These are phyloP conservation scores for Hymenoscyphus salicellus DNA, from an alignment of 2,329 filamentous ascomycete species.

Conservation along the genomic window DNA sequence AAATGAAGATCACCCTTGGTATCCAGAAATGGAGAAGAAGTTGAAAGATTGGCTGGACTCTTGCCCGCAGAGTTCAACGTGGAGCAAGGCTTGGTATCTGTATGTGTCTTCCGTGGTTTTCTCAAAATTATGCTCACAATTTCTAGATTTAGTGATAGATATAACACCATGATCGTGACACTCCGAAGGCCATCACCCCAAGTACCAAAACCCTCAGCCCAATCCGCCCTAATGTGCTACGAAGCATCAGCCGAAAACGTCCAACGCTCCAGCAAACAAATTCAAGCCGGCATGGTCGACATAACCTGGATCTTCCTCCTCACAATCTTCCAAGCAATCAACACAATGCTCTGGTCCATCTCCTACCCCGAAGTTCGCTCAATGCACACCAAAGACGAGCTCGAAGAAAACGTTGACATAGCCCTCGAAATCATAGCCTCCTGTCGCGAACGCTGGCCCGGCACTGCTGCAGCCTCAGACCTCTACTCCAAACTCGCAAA, in stretches of 20 bases:
- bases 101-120: background rate
- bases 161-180: slow-evolving; percentile 84
- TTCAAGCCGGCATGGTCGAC: slow-evolving; percentile 72
- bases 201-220: slow-evolving; percentile 75
- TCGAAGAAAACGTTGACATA: slow-evolving; percentile 69
- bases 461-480: slow-evolving; percentile 77
- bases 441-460: slow-evolving; percentile 87
- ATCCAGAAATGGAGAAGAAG: slow-evolving; percentile 72
- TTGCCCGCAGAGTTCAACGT: slow-evolving; percentile 65
- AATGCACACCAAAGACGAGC: slow-evolving; percentile 68
- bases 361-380: slow-evolving; percentile 82
- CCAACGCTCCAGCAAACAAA: slow-evolving; percentile 74
- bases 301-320: slow-evolving; percentile 93
- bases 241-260: slow-evolving; percentile 81
- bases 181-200: slow-evolving; percentile 90
- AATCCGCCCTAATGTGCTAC: slow-evolving; percentile 79
- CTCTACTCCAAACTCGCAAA: slow-evolving; percentile 83
- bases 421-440: slow-evolving; percentile 76
- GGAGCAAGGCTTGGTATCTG: slow-evolving; percentile 75
- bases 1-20: slow-evolving; percentile 84
- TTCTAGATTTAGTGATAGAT: slow-evolving; percentile 61
- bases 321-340: slow-evolving; percentile 85
- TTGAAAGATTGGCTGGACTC: slow-evolving; percentile 76
- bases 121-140: slow-evolving; percentile 19
- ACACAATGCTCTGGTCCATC: slow-evolving; percentile 86